phyloP scores from a whole-genome alignment of 1,284 basidiomycete species.

The Abortiporus biennis region DNA sequence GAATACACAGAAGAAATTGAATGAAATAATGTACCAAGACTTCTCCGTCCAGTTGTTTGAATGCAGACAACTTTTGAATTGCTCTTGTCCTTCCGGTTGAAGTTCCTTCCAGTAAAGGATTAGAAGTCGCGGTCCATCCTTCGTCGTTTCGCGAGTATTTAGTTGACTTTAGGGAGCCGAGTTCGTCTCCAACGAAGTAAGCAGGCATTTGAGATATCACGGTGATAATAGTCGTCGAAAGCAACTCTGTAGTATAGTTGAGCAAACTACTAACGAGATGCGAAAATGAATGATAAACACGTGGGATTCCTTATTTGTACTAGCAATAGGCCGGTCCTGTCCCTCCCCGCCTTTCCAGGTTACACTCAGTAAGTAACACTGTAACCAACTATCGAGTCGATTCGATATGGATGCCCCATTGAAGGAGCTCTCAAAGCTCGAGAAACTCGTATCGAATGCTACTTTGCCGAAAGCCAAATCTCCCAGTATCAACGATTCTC shows the following conservation, averaged over 20 bases:
- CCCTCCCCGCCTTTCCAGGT: no score
- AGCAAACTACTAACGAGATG: no score
- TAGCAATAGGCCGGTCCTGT: no score
- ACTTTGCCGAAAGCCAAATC: conserved; percentile 43
- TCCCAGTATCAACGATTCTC: conserved; percentile 53
- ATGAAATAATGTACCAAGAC: conserved; percentile 16
- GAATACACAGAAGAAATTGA: not conserved
- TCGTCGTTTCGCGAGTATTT: conserved; percentile 26
- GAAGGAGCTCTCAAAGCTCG: conserved; percentile 70
- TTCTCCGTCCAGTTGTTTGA: conserved; percentile 9
- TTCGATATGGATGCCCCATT: conserved; percentile 62
- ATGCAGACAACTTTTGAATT: conserved; percentile 35
- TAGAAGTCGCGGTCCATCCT: conserved; percentile 25
- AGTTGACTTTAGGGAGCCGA: conserved; percentile 63
- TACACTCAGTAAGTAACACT: not conserved
- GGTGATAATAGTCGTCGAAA: conserved; percentile 1
- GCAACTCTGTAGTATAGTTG: no score
- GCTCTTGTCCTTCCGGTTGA: conserved; percentile 28
- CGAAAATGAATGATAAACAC: no score
- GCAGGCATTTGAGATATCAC: conserved; percentile 40
- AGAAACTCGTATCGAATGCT: conserved; percentile 45
- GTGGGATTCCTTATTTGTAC: no score
- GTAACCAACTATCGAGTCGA: not conserved
- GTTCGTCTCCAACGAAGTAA: conserved; percentile 68
- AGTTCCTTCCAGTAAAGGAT: conserved; percentile 30